Base-by-base conservation (phyloP, 805 yeast species). In the Ogataea nonfermentans region DNA sequence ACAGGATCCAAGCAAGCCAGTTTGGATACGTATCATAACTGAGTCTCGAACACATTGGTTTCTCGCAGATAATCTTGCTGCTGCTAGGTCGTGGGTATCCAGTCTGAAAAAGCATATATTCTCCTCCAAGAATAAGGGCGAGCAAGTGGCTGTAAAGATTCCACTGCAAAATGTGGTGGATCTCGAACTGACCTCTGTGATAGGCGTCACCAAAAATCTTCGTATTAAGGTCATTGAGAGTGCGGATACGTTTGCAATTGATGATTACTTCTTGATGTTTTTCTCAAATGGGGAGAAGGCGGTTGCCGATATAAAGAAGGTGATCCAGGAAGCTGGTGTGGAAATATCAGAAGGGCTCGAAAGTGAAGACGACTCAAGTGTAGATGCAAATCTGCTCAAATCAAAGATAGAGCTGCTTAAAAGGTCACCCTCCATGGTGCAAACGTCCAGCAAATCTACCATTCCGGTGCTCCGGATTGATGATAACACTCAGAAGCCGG, bases 71-170 rank as follows among this genome's bases (percentile, higher is more conserved):
- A 79, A 83, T 16, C 62, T 75, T 11, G 78, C 71, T 45, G 66
- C 81, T 6, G 97, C 97, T 0, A 71, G 84, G 43, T 74, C 81
- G 12, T 91, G 98, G 98, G 81, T 77, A 32, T 79, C 81, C 37
- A 65, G 73, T 8, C 61, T 91, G 30, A 85, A 84, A 48, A 87
- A 84, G 52, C 81, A 82, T 37, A 78, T 87, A 2, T 91, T 91
- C 62, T 71, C 89, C 1, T 73, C 83, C 28, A 71, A 84, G 38
- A 84, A 86, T 57, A 68, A 73, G 16, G 81, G 81, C 10, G 81
- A 81, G 49, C 81, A 81, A 44, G 93, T 87, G 10, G 75, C 84
- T 14, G 67, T 90, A 13, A 84, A 84, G 50, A 76, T 91, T 4
- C 97, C 97, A 0, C 53, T 84, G 17, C 74, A 69, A 24, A 83